These are phyloP conservation scores for Cutaneotrichosporon cavernicola DNA, from an alignment of 1,284 basidiomycete species.

Conservation along the genomic window DNA sequence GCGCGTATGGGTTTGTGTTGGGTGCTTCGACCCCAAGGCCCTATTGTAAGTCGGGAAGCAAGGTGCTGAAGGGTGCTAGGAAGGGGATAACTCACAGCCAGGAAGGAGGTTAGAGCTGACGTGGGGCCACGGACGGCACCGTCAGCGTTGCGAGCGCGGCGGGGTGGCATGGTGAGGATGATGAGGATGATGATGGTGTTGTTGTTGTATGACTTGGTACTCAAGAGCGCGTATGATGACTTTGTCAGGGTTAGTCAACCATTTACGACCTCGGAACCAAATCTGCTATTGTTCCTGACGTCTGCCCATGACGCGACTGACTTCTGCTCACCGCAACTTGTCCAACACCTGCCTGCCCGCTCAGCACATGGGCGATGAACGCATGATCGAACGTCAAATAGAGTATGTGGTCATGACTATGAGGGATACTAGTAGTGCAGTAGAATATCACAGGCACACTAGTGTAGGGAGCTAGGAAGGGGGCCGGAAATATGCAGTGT, in stretches of 20 bases:
- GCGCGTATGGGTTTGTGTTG: constrained; percentile 6
- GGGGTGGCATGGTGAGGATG: constrained; percentile 2
- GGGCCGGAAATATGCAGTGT: neutral
- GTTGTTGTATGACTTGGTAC: too few relatives aligned
- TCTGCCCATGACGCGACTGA: neutral
- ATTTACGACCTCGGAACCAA: neutral
- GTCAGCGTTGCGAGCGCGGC: constrained; percentile 7
- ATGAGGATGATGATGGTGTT: neutral
- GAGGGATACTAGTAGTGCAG: neutral
- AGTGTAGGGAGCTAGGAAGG: neutral
- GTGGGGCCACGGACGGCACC: constrained; percentile 73
- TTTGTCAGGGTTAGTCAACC: constrained; percentile 17
- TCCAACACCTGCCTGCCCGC: neutral
- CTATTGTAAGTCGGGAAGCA: constrained; percentile 25
- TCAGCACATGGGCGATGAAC: neutral
- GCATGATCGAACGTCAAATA: constrained; percentile 8
- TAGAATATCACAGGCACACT: constrained; percentile 5
- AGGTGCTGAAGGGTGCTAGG: neutral
- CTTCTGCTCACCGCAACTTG: neutral
- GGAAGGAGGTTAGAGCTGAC: constrained; percentile 87
- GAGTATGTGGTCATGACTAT: constrained; percentile 4
- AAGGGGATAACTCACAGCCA: constrained; percentile 61
- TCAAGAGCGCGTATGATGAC: neutral
- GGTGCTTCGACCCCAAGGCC: constrained; percentile 50
- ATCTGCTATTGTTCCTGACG: neutral